A percentile compares a stretch with the other conserved stretches of the same genome.
Evolutionary conservation across 2,329 filamentous ascomycete genomes (phyloP).

Genomic region (Pseudopithomyces maydicus): DNA sequence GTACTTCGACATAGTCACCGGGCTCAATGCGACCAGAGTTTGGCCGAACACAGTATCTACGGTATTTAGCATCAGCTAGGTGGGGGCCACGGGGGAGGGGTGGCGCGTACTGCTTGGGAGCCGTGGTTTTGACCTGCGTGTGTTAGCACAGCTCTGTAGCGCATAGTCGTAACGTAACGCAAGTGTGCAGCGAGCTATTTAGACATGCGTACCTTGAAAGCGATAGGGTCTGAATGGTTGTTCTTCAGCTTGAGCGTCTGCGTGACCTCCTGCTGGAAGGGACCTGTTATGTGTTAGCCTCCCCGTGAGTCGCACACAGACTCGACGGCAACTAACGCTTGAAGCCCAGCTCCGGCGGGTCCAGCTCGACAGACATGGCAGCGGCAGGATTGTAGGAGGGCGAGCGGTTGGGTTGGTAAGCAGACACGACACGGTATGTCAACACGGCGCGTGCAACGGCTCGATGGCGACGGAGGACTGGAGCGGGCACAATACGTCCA

Average conservation of each 20-base stretch:
- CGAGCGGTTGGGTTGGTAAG: slow-evolving; percentile 37
- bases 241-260: slow-evolving; percentile 66
- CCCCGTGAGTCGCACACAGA: background rate
- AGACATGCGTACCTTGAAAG: slow-evolving; percentile 64
- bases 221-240: slow-evolving; percentile 61
- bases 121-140: slow-evolving; percentile 92
- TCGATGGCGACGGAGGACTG: slow-evolving; percentile 12
- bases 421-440: slow-evolving; percentile 11
- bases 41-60: slow-evolving; percentile 93
- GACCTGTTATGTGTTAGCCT: slow-evolving; percentile 52
- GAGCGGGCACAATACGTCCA: slow-evolving; percentile 2
- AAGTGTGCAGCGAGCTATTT: background rate
- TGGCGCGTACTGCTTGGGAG: slow-evolving; percentile 87
- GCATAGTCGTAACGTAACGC: background rate
- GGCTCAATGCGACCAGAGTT: slow-evolving; percentile 96
- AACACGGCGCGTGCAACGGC: slow-evolving; percentile 20
- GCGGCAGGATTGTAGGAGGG: slow-evolving; percentile 15
- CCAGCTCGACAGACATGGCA: slow-evolving; percentile 93
- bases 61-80: slow-evolving; percentile 25
- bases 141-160: slow-evolving; percentile 17
- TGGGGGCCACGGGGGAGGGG: slow-evolving; percentile 20
- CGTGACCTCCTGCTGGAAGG: slow-evolving; percentile 68
- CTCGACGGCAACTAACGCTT: slow-evolving; percentile 66
- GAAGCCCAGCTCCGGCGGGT: slow-evolving; percentile 90
- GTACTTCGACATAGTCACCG: slow-evolving; percentile 87